A percentile compares a stretch with the other conserved stretches of the same genome.
phyloP scores from a whole-genome alignment of 495 filamentous ascomycete species.

The Penicillium soppii region DNA sequence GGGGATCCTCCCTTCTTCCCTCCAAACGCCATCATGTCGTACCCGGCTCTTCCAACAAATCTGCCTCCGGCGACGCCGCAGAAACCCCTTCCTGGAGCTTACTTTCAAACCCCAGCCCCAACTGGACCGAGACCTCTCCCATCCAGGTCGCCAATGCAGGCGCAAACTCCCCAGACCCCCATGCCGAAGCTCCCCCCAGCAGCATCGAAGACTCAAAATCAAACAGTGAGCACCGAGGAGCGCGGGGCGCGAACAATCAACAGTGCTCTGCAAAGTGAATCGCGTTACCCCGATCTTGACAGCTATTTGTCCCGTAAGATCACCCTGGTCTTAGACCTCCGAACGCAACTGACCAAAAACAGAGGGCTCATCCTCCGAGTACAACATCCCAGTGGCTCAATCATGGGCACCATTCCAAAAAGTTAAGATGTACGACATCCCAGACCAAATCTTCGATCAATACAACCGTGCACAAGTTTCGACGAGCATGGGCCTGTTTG shows the following conservation, averaged over 20 bases:
- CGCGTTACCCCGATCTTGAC: constrained; percentile 85
- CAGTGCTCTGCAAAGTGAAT: constrained; percentile 68
- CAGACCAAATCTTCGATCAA: constrained; percentile 84
- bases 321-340: background rate
- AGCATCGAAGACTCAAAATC: constrained; percentile 32
- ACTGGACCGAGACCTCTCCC: constrained; percentile 20
- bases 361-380: constrained; percentile 89
- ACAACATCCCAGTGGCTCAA: constrained; percentile 64
- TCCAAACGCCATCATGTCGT: constrained; percentile 51
- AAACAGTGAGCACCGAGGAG: constrained; percentile 62
- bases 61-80: constrained; percentile 53
- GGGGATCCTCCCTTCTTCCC: constrained; percentile 25
- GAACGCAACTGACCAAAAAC: constrained; percentile 9
- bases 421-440: constrained; percentile 76
- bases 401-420: constrained; percentile 91
- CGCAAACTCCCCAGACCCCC: constrained; percentile 22
- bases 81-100: constrained; percentile 70
- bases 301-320: constrained; percentile 83
- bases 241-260: constrained; percentile 85
- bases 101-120: constrained; percentile 67
- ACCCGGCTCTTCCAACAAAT: constrained; percentile 48
- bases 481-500: constrained; percentile 89
- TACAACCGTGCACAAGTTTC: constrained; percentile 80
- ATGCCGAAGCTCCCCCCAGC: constrained; percentile 40
- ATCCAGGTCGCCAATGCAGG: constrained; percentile 26